Conservation (phyloP, 73 alveolate genomes). For the Paramecium primaurelia region DNA sequence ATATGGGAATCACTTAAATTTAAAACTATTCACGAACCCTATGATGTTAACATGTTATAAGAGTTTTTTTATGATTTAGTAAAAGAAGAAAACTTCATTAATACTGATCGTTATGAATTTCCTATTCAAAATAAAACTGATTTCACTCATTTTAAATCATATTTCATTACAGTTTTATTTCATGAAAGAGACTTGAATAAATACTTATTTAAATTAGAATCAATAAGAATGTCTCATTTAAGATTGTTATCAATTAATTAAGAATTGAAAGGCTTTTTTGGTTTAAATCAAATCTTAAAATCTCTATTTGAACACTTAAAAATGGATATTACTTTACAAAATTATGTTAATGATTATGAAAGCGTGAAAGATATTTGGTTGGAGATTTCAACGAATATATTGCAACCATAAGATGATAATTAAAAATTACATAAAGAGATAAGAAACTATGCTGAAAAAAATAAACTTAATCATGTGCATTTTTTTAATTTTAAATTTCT, state of each 20-base stretch:
- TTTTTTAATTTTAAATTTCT: neutral
- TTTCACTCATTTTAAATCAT: neutral
- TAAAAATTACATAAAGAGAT: neutral
- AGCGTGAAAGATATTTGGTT: neutral
- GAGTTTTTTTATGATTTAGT: neutral
- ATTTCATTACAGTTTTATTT: neutral
- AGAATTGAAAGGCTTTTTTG: neutral
- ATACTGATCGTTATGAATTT: neutral
- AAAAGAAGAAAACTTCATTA: slow-evolving; percentile 10
- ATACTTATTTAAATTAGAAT: neutral
- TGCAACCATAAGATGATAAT: neutral
- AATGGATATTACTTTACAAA: neutral
- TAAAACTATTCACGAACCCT: neutral
- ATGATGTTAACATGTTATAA: neutral
- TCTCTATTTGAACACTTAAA: neutral
- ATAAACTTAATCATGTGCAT: slow-evolving; percentile 24
- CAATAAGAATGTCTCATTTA: neutral
- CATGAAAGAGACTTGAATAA: neutral
- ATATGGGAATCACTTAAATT: neutral
- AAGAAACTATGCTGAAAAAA: neutral
- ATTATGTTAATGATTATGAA: neutral
- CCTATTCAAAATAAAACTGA: neutral
- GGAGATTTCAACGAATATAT: neutral
- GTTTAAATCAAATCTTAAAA: neutral
- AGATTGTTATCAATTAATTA: neutral